Evolutionary conservation across 2,329 filamentous ascomycete species (phyloP), one percentile per base, ranked within the genome.

Genomic region (Pyricularia sp.): DNA sequence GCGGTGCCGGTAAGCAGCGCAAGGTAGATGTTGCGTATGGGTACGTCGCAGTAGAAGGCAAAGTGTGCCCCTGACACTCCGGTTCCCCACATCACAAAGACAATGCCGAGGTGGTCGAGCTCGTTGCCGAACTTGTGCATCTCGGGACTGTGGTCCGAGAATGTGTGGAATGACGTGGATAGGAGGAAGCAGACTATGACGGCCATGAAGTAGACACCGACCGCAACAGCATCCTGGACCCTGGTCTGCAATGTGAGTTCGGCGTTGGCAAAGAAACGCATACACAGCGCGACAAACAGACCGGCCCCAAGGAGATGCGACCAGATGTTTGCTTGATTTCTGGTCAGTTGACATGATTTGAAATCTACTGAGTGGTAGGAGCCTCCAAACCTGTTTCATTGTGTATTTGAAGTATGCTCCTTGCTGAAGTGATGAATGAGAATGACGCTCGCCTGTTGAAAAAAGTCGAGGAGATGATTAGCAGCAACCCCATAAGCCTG

Each of bases 21-120:
- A 23, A 71, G 71, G 65, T 76, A 74, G 3, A 71, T 58, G 25
- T 68, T 66, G 10, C 72, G 71, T 1, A 73, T 63, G 4, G 30
- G 20, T 11, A 66, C 65, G 36, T 72, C 63, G 69, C 73, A 75
- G 69, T 72, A 73, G 68, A 77, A 75, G 69, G 70, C 73, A 67
- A 76, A 75, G 64, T 76, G 73, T 23, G 71, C 69, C 31, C 71
- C 71, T 0, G 75, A 74, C 3, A 76, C 68, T 14, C 72, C 73
- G 0, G 75, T 73, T 0, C 72, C 72, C 74, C 74, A 76, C 66
- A 75, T 73, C 14, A 76, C 74, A 1, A 75, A 69, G 6, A 76
- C 72, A 64, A 76, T 76, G 28, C 74, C 75, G n/a, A 76, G 69
- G 63, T 77, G 73, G 68, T 76, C 75, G 23, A 75, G 74, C 65